Base-by-base conservation (phyloP, 1,284 basidiomycete genomes). In the Peniophora sp. region DNA sequence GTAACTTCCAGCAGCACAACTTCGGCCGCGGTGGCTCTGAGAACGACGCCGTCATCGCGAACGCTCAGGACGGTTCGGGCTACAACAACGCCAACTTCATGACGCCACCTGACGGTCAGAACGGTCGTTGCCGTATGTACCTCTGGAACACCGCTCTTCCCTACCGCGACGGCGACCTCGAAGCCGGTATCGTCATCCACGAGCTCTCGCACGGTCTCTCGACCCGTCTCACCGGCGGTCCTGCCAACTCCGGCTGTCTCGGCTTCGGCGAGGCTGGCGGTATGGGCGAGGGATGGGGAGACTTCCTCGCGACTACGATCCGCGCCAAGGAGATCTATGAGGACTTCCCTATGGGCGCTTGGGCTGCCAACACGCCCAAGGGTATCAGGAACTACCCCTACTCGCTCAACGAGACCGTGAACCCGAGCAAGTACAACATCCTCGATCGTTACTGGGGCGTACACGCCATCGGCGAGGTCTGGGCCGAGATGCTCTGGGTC, bases 1-100 rank as follows among this genome's bases (percentile, higher is more conserved):
- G 95, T 36, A 98, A 98, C 78, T 98, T 98, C 85, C 95, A 98
- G 69, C 90, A 95, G 65, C 77, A 92, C 78, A 97, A 98, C 81
- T 94, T 93, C 63, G 92, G 84, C 1, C 82, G 85, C 48, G 95
- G 94, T 32, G 95, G 95, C 39, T 71, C 72, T 52, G 93, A 90
- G 61, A 80, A 81, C 55, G 95, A 98, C 60, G 93, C 84, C 43
- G 91, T 98, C 56, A 92, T 97, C 57, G 85, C 92, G 50, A 96
- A 96, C 61, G 94, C 95, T 1, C 93, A 97, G 69, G 94, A 97
- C 61, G 93, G 93, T 43, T 88, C 83, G 20, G 94, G 94, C 2
- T 94, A 81, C 71, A 93, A 95, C 76, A 92, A 92, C 57, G 89
- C 86, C 44, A 86, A 89, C 71, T 86, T 89, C 67, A 86, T 87